Evolutionary conservation across 2,329 filamentous ascomycete genomes (phyloP).

Genomic region (Chlorencoelia australis): DNA sequence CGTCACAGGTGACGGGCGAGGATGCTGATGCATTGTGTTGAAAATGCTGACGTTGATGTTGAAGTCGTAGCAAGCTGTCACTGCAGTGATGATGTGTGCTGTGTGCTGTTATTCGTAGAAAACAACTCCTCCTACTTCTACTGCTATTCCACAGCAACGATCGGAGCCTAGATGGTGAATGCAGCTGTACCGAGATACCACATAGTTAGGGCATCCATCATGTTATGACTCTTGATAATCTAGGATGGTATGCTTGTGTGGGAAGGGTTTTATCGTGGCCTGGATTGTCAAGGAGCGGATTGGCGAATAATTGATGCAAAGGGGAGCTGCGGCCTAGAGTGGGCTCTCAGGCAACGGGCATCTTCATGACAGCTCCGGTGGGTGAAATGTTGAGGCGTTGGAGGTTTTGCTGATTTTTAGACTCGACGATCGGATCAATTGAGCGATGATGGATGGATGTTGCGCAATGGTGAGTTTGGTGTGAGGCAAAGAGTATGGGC

Average conservation of each 20-base stretch:
- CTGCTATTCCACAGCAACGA: slow-evolving; percentile 15
- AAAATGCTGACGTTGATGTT: slow-evolving; percentile 10
- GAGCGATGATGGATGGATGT: too few relatives aligned
- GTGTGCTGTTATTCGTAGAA: slow-evolving; percentile 14
- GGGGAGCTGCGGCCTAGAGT: neutral
- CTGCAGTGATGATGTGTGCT: slow-evolving; percentile 10
- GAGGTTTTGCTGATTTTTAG: too few relatives aligned
- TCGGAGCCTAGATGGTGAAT: slow-evolving; percentile 23
- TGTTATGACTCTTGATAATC: slow-evolving; percentile 11
- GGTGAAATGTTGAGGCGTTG: too few relatives aligned
- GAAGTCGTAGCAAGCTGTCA: slow-evolving; percentile 16
- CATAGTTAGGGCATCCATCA: slow-evolving; percentile 28
- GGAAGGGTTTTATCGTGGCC: slow-evolving; percentile 1
- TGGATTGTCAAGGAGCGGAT: neutral
- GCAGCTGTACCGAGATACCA: slow-evolving; percentile 22
- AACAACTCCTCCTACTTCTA: slow-evolving; percentile 10
- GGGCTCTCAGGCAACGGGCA: slow-evolving; percentile 4
- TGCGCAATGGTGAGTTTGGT: too few relatives aligned
- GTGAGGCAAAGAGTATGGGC: too few relatives aligned
- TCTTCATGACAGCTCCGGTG: neutral
- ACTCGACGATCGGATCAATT: too few relatives aligned
- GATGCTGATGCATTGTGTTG: slow-evolving; percentile 76
- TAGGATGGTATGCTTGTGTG: neutral
- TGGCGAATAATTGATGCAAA: neutral
- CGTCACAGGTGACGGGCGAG: slow-evolving; percentile 61